Base-by-base conservation (phyloP, 768 basidiomycete species). In the Mycena floridula region DNA sequence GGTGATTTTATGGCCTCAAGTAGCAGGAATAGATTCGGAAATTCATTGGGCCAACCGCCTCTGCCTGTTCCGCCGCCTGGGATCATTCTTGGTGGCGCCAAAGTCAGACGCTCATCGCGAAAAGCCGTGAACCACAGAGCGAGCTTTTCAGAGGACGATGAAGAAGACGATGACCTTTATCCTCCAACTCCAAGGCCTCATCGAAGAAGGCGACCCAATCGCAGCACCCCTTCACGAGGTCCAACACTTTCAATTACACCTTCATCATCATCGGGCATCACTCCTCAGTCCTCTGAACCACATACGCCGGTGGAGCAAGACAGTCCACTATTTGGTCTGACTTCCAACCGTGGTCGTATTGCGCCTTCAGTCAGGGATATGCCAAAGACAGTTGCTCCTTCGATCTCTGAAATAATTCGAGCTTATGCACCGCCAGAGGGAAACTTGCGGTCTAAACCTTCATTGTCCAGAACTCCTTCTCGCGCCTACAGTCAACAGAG, bases 401-500 rank as follows among this genome's bases (percentile, higher is more conserved):
- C 88, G 12, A 93, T 93, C 58, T 85, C 84, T 30, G 89, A 93
- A 45, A 93, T 93, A 48, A 92, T 93, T 48, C 81, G 85, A 23
- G 76, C 76, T 22, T 81, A 91, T 64, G 81, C 82, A 3, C 85
- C 86, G n/a, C 69, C 66, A 18, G 67, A 75, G 51, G 64, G 67
- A 40, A 79, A 77, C 53, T 61, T 59, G 23, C 73, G 75, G 30
- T 63, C 72, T n/a, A 69, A 72, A 28, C 70, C 72, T 24, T 54
- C 73, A n/a, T 64, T 65, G 47, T 52, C 53, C 50, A 73, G 72
- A 32, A 65, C 73, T 27, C 74, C 79, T 5, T 58, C 74, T 9
- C 73, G 75, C 59, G 61, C 68, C 25, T 70, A 66, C 22, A 76
- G 69, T 18, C 32, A 35, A 16, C 48, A 42, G 16, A 49, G 48